Base-by-base conservation (phyloP, 495 filamentous ascomycete genomes). In the Neurospora tetraspora region DNA sequence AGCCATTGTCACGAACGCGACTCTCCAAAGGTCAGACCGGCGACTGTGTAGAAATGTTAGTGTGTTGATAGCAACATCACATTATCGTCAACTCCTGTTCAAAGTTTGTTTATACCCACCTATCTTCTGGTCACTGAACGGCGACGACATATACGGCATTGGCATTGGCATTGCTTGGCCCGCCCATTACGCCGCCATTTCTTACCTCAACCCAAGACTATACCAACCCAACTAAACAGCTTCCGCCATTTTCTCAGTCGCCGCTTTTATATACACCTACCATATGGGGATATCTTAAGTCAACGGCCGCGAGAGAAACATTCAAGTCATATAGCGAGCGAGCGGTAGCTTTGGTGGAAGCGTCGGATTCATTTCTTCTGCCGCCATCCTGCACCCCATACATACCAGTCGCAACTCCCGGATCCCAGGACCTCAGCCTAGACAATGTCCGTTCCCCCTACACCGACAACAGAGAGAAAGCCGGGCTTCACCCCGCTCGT, bases 401-500 rank as follows among this genome's bases (percentile, higher is more conserved):
- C 11, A 34, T 65, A 59, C 23, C 20, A 12, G 47, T 59, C 27
- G 27, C 27, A 65, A 16, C 53, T 65, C 27, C 27, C 23, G 20
- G 20, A 61, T 61, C 23, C 23, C 20, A 11, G 12, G 14, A 31
- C 20, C 12, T 12, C 53, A 18, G 14, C 70, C 34, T 37, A 73
- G 38, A 71, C 72, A 72, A 75, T 76, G 77, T 76, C 77, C n/a
- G 71, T 47, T 40, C 80, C 81, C 10, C 68, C 72, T 40, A 78
- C 79, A 36, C 79, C 79, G 14, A 78, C 73, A 5, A 77, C 72
- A 45, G 53, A 14, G 71, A 53, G 27, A 73, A 47, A 43, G 68
- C 36, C 69, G 23, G 27, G 80, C 70, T 88, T 88, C 71, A 74
- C 81, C 43, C 91, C 91, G 20, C 81, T 98, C 81, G 92, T 98